Conservation (phyloP, 495 filamentous ascomycete genomes). For the Jackrogersella minutella region DNA sequence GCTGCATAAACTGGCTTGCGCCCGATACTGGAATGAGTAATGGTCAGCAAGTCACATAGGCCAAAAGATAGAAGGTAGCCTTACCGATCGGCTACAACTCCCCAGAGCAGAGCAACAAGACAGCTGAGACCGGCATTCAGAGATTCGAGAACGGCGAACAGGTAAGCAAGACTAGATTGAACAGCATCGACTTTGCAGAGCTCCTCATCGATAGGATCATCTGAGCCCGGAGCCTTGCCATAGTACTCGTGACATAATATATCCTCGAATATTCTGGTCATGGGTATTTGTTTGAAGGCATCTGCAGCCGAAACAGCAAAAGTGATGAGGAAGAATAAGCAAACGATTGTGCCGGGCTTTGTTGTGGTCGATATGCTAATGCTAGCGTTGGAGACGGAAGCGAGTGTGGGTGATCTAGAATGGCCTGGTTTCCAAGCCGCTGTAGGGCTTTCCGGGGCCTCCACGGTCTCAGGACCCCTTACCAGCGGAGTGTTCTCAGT, state of each 20-base stretch:
- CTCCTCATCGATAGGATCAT: conserved; percentile 43
- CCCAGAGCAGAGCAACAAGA: conserved; percentile 41
- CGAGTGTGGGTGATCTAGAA: conserved; percentile 24
- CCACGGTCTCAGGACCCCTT: neutral
- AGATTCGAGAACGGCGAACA: conserved; percentile 42
- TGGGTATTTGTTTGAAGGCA: conserved; percentile 39
- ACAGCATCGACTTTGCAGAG: conserved; percentile 47
- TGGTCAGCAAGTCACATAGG: neutral
- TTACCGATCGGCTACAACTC: conserved; percentile 44
- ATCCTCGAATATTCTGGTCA: conserved; percentile 51
- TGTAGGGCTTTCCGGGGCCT: neutral
- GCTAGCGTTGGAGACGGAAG: conserved; percentile 15
- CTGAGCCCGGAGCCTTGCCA: conserved; percentile 22
- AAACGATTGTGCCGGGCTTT: conserved; percentile 12
- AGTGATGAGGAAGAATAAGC: conserved; percentile 24
- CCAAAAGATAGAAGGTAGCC: neutral
- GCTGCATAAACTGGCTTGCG: conserved; percentile 54
- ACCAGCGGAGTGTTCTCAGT: conserved; percentile 34
- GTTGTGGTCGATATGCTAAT: conserved; percentile 5
- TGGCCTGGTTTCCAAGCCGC: conserved; percentile 27
- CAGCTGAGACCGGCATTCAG: conserved; percentile 34
- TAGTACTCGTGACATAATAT: conserved; percentile 50
- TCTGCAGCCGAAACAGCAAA: conserved; percentile 29
- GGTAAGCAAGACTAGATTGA: conserved; percentile 46
- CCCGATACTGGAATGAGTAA: conserved; percentile 50